phyloP scores from a whole-genome alignment of 306 rosid genomes.

The Cyclanthera cordifolia region DNA sequence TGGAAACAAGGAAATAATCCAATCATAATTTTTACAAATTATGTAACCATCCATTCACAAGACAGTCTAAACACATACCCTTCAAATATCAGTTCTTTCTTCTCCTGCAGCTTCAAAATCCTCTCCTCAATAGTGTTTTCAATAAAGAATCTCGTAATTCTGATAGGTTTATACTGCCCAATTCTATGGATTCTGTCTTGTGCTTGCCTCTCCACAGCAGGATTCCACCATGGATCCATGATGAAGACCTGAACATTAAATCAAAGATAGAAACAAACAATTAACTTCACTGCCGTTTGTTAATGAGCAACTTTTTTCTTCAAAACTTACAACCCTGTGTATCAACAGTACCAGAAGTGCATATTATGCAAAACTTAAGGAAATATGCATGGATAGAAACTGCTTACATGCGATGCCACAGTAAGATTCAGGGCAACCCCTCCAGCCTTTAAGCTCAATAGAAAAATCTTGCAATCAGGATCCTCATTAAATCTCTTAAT shows the following conservation, averaged over 20 bases:
- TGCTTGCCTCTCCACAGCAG: constrained; percentile 90
- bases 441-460: constrained; percentile 96
- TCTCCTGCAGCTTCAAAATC: constrained; percentile 82
- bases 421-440: constrained; percentile 95
- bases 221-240: constrained; percentile 99
- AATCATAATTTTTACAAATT: neutral
- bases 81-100: constrained; percentile 83
- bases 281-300: neutral
- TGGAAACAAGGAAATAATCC: constrained; percentile 13
- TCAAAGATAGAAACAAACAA: neutral
- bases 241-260: constrained; percentile 52
- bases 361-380: constrained; percentile 3
- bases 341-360: neutral
- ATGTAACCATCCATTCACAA: too few relatives aligned
- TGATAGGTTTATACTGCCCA: constrained; percentile 88
- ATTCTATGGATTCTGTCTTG: constrained; percentile 93
- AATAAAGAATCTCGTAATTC: constrained; percentile 72
- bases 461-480: constrained; percentile 81
- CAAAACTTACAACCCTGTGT: too few relatives aligned
- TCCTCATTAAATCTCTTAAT: constrained; percentile 63
- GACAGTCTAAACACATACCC: constrained; percentile 29
- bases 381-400: neutral
- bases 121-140: constrained; percentile 89
- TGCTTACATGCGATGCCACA: constrained; percentile 73
- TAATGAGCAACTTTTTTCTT: too few relatives aligned